phyloP scores from a whole-genome alignment of 2,329 filamentous ascomycete species.

The Epichloe scottii region DNA sequence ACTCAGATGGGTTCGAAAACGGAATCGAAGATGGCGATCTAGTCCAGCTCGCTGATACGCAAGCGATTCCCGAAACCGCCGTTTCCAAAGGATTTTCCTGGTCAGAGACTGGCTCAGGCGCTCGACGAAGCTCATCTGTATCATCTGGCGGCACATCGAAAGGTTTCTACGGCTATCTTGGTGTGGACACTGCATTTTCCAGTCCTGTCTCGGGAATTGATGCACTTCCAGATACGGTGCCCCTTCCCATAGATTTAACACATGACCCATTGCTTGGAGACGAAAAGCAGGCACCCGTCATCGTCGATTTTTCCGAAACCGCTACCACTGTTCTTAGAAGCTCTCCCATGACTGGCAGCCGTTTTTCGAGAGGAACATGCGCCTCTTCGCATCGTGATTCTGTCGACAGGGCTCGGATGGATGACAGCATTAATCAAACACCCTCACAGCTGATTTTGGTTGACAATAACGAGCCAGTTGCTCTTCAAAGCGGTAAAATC shows the following conservation, averaged over 20 bases:
- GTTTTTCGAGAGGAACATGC: constrained; percentile 3
- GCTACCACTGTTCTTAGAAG: constrained; percentile 21
- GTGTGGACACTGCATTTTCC: constrained; percentile 15
- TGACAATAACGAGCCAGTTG: neutral
- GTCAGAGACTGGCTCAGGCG: constrained; percentile 18
- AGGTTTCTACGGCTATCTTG: constrained; percentile 14
- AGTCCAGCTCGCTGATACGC: constrained; percentile 8
- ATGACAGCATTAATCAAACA: neutral
- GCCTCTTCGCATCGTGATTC: constrained; percentile 3
- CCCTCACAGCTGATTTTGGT: neutral
- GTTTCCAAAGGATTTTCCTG: constrained; percentile 11
- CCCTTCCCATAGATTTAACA: constrained; percentile 10
- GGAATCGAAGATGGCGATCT: constrained; percentile 15
- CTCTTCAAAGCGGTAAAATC: neutral
- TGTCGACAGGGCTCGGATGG: neutral
- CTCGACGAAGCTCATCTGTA: constrained; percentile 19
- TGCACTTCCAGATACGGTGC: constrained; percentile 20
- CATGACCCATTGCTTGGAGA: neutral
- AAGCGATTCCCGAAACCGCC: neutral
- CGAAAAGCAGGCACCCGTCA: neutral
- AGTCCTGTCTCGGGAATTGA: constrained; percentile 14
- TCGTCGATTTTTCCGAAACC: constrained; percentile 24
- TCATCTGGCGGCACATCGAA: constrained; percentile 6
- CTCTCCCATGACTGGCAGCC: constrained; percentile 13
- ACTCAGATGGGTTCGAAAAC: constrained; percentile 12